Conservation (phyloP, 2,329 filamentous ascomycete genomes). For the Knufia fluminis region DNA sequence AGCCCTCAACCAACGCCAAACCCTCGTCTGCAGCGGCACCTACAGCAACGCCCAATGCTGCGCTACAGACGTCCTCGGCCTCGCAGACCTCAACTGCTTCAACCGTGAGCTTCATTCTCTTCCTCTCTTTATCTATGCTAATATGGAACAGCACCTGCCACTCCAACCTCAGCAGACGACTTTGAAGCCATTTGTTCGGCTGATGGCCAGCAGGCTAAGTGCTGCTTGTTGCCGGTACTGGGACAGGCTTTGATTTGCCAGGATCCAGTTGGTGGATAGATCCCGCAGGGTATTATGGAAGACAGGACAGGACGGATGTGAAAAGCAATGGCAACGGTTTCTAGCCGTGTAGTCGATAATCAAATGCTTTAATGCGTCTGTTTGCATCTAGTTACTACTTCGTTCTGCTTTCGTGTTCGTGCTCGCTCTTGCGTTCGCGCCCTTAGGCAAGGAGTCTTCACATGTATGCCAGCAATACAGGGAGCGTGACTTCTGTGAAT, state of each 20-base stretch:
- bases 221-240: conserved; percentile 46
- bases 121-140: not conserved
- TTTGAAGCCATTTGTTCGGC: conserved; percentile 42
- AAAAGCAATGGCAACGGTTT: too few species aligned
- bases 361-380: too few species aligned
- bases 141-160: conserved; percentile 12
- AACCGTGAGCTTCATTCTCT: conserved; percentile 38
- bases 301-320: too few species aligned
- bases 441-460: too few species aligned
- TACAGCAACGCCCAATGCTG: conserved; percentile 45
- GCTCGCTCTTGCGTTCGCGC: too few species aligned
- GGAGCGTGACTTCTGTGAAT: too few species aligned
- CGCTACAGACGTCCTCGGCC: conserved; percentile 50
- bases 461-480: too few species aligned
- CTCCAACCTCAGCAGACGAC: conserved; percentile 32
- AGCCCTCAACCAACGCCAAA: conserved; percentile 14
- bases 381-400: too few species aligned
- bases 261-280: not conserved
- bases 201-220: conserved; percentile 47
- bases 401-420: too few species aligned
- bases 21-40: conserved; percentile 15
- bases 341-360: too few species aligned
- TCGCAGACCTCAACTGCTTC: conserved; percentile 50
- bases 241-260: conserved; percentile 3
- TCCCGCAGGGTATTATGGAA: too few species aligned